phyloP scores from a whole-genome alignment of 768 basidiomycete species.

The Lentinula aciculospora region DNA sequence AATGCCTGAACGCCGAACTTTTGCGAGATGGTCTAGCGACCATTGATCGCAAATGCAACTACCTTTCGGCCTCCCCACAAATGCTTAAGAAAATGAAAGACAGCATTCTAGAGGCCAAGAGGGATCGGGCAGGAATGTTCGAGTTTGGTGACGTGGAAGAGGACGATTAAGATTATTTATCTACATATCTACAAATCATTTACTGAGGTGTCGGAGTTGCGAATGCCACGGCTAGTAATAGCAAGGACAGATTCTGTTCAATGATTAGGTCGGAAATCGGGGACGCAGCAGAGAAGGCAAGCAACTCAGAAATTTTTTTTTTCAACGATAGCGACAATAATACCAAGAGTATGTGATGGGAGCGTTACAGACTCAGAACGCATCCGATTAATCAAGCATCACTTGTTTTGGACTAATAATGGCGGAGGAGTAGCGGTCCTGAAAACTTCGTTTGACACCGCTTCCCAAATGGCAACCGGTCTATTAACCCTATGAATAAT shows the following conservation, averaged over 20 bases:
- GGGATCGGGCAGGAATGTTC: constrained; percentile 76
- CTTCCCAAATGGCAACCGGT: constrained; percentile 49
- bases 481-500: constrained; percentile 46
- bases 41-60: constrained; percentile 76
- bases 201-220: no score
- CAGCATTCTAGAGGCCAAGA: constrained; percentile 60
- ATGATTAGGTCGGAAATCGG: no score
- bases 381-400: neutral
- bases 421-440: constrained; percentile 6
- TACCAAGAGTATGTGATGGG: no score
- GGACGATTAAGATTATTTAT: constrained; percentile 42
- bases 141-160: constrained; percentile 91
- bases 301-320: no score
- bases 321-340: no score
- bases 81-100: constrained; percentile 61
- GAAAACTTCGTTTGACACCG: constrained; percentile 27
- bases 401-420: neutral
- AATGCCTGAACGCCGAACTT: constrained; percentile 86
- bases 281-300: no score
- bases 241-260: no score
- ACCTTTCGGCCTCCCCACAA: constrained; percentile 64
- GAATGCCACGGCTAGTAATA: no score
- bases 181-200: no score
- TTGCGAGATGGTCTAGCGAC: constrained; percentile 83
- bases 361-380: no score